phyloP scores from a whole-genome alignment of 352 stramenopile species.

The Pythium scleroteichum region DNA sequence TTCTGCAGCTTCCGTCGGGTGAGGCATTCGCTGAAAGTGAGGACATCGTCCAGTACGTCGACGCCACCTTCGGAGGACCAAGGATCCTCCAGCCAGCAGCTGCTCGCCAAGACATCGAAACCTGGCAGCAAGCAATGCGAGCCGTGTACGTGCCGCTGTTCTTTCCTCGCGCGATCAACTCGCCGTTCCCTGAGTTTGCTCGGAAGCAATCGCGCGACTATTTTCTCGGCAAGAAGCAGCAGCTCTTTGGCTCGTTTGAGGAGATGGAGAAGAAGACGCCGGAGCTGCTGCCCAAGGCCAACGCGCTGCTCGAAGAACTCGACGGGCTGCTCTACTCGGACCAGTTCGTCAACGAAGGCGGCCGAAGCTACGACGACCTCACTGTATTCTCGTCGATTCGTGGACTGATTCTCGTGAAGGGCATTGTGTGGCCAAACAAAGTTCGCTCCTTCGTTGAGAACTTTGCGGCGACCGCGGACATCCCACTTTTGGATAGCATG shows the following conservation, averaged over 20 bases:
- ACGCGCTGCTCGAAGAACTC: constrained; percentile 40
- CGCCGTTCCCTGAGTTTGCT: constrained; percentile 50
- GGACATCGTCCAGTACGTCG: constrained; percentile 52
- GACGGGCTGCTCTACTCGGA: constrained; percentile 40
- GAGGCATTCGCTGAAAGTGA: constrained; percentile 42
- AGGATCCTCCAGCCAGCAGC: constrained; percentile 30
- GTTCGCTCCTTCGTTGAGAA: constrained; percentile 50
- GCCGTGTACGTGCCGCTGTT: constrained; percentile 36
- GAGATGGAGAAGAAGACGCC: constrained; percentile 30
- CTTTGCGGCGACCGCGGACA: constrained; percentile 40
- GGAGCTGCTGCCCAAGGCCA: constrained; percentile 42
- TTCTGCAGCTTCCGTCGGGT: constrained; percentile 18
- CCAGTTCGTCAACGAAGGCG: constrained; percentile 42
- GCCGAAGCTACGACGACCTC: constrained; percentile 58
- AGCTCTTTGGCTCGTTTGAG: constrained; percentile 40
- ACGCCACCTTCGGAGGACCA: constrained; percentile 36
- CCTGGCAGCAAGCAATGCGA: constrained; percentile 39
- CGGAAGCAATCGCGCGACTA: constrained; percentile 46
- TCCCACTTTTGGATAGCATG: constrained; percentile 50
- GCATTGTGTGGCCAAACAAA: constrained; percentile 45
- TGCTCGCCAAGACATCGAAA: constrained; percentile 40
- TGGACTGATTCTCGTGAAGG: constrained; percentile 57
- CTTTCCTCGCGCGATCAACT: constrained; percentile 42
- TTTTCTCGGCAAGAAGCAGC: constrained; percentile 55
- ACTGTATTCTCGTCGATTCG: constrained; percentile 51